Evolutionary conservation across 2,329 filamentous ascomycete species (phyloP).

Genomic region (Cladorrhinum sp.): DNA sequence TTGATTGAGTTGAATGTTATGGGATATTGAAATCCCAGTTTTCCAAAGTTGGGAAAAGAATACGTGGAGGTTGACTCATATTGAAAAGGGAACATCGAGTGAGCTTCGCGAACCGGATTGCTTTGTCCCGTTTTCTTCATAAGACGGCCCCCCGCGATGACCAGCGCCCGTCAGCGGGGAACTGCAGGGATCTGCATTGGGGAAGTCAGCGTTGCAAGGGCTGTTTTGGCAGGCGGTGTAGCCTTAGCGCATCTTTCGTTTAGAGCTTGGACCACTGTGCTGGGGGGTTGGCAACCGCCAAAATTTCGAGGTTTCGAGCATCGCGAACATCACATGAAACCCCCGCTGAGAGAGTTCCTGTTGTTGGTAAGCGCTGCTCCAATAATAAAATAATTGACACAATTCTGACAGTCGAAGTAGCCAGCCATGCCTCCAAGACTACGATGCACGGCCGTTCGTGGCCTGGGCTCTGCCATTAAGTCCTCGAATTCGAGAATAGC

Average conservation of each 20-base stretch:
- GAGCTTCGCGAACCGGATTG: slow-evolving; percentile 11
- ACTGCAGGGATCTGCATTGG: slow-evolving; percentile 11
- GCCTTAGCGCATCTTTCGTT: slow-evolving; percentile 1
- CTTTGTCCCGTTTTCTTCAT: slow-evolving; percentile 13
- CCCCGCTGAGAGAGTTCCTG: slow-evolving; percentile 1
- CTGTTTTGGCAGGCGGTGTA: slow-evolving; percentile 23
- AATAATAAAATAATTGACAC: slow-evolving; percentile 1
- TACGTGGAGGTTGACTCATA: slow-evolving; percentile 22
- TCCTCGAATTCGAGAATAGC: slow-evolving; percentile 15
- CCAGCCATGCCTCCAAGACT: slow-evolving; percentile 28
- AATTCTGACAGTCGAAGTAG: neutral
- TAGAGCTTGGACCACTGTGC: slow-evolving; percentile 11
- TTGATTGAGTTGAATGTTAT: slow-evolving; percentile 8
- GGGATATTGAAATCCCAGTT: neutral
- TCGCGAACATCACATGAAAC: slow-evolving; percentile 14
- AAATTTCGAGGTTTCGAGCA: slow-evolving; percentile 22
- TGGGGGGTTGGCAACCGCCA: slow-evolving; percentile 23
- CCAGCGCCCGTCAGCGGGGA: slow-evolving; percentile 15
- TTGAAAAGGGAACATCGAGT: slow-evolving; percentile 6
- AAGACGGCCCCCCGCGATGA: slow-evolving; percentile 21
- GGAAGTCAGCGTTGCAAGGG: slow-evolving; percentile 3
- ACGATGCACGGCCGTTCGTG: slow-evolving; percentile 26
- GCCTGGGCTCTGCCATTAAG: slow-evolving; percentile 22
- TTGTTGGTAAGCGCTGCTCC: slow-evolving; percentile 16
- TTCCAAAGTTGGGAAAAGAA: neutral